Percentiles rank a stretch among this genome's conserved stretches.
phyloP scores from a whole-genome alignment of 768 basidiomycete species.

The Auricularia heimuer region DNA sequence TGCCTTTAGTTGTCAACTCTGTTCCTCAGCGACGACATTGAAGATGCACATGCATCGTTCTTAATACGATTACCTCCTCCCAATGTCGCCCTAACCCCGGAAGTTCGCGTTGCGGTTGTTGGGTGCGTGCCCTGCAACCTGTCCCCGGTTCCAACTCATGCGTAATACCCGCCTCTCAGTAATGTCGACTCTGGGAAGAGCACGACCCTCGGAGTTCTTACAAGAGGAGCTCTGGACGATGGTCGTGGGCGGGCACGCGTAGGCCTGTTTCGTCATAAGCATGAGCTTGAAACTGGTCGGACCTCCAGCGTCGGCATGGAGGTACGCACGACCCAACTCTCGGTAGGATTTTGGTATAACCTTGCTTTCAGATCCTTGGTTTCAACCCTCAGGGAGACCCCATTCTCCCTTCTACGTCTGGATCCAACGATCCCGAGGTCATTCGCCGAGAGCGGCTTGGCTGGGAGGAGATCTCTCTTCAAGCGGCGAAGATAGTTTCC shows the following conservation, averaged over 20 bases:
- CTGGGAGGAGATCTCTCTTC: conserved; percentile 91
- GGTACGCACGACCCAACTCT: conserved; percentile 33
- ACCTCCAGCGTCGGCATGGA: conserved; percentile 98
- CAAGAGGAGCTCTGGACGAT: conserved; percentile 80
- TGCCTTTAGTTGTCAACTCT: conserved; percentile 38
- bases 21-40: conserved; percentile 31
- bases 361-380: conserved; percentile 61
- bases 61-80: conserved; percentile 68
- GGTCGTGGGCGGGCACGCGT: conserved; percentile 77
- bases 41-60: conserved; percentile 46
- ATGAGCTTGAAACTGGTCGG: conserved; percentile 91
- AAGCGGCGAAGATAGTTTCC: conserved; percentile 85
- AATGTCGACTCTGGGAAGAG: conserved; percentile 71
- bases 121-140: conserved; percentile 67
- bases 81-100: conserved; percentile 68
- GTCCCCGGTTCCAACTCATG: neutral
- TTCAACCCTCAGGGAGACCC: conserved; percentile 70
- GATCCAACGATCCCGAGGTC: conserved; percentile 49
- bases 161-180: neutral
- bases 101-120: conserved; percentile 91
- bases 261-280: conserved; percentile 89
- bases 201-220: conserved; percentile 88
- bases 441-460: conserved; percentile 77
- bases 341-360: neutral
- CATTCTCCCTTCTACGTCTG: conserved; percentile 58